phyloP scores from a whole-genome alignment of 2,329 filamentous ascomycete genomes.

The Xylariaceae sp. region DNA sequence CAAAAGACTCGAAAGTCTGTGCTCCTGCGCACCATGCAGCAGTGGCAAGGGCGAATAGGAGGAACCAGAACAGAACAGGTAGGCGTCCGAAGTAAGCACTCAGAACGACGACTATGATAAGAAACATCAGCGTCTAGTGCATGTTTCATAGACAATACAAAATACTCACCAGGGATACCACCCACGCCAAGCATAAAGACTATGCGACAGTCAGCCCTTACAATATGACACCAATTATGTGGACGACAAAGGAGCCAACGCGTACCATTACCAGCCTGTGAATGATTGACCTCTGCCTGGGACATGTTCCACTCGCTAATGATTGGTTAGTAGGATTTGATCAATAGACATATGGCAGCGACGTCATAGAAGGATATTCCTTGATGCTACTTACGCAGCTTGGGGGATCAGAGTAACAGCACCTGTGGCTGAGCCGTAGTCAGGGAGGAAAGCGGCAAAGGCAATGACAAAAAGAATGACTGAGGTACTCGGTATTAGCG shows the following conservation, averaged over 20 bases:
- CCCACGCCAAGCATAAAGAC: slow-evolving; percentile 47
- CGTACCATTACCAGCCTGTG: slow-evolving; percentile 48
- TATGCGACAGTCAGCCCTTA: no score
- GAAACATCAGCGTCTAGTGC: no score
- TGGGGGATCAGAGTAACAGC: slow-evolving; percentile 42
- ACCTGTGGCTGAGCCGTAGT: slow-evolving; percentile 46
- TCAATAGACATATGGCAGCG: no score
- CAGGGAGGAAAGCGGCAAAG: slow-evolving; percentile 42
- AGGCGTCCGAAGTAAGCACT: slow-evolving; percentile 41
- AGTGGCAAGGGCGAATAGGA: slow-evolving; percentile 35
- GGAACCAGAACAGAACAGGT: slow-evolving; percentile 41
- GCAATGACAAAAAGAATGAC: slow-evolving; percentile 45
- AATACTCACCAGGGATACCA: slow-evolving; percentile 35
- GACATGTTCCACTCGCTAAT: slow-evolving; percentile 44
- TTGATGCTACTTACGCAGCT: slow-evolving; percentile 31
- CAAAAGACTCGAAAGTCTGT: slow-evolving; percentile 42
- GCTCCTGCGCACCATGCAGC: slow-evolving; percentile 43
- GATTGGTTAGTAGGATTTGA: not conserved
- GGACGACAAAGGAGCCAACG: no score
- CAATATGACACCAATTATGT: no score
- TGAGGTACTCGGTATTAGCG: no score
- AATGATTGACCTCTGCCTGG: slow-evolving; percentile 47
- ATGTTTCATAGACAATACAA: not conserved
- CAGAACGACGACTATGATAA: slow-evolving; percentile 34
- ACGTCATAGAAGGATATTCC: not conserved